These are phyloP conservation scores for Geranomyces michiganensis DNA, from an alignment of 192 early-diverging fungal genomes.

Conservation along the genomic window DNA sequence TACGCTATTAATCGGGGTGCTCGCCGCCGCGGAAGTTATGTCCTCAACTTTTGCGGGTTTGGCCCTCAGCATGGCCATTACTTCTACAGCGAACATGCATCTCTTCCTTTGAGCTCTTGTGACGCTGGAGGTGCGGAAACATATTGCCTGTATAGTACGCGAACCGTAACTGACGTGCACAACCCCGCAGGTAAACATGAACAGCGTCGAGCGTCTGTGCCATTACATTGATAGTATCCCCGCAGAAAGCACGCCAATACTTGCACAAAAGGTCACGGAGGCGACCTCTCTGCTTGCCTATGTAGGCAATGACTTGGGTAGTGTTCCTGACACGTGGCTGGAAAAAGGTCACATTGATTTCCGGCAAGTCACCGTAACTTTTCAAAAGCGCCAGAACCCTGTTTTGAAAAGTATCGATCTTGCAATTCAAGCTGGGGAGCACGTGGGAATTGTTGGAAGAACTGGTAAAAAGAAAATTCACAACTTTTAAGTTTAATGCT, in stretches of 20 bases:
- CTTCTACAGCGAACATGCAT: not conserved
- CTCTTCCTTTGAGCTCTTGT: not conserved
- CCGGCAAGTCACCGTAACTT: slow-evolving; percentile 37
- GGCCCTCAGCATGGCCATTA: not conserved
- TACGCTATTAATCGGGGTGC: not conserved
- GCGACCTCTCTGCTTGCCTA: too few species aligned
- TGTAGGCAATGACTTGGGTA: too few species aligned
- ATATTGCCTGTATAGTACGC: too few species aligned
- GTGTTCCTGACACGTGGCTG: slow-evolving; percentile 54
- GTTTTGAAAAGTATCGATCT: slow-evolving; percentile 64
- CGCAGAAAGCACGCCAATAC: not conserved
- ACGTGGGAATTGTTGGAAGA: slow-evolving; percentile 53
- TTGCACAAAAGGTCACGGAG: too few species aligned
- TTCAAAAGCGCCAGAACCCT: slow-evolving; percentile 26
- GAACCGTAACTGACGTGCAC: too few species aligned
- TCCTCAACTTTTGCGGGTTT: not conserved
- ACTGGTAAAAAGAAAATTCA: too few species aligned
- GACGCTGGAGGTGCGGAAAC: not conserved
- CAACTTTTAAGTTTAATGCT: too few species aligned
- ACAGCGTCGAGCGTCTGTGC: slow-evolving; percentile 47
- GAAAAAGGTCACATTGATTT: slow-evolving; percentile 41
- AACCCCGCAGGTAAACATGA: slow-evolving; percentile 17
- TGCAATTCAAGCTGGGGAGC: slow-evolving; percentile 52
- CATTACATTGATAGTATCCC: slow-evolving; percentile 45
- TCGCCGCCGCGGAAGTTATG: not conserved